Percentiles rank a stretch among this genome's conserved stretches.
Evolutionary conservation across 192 early-diverging fungal genomes (phyloP).

Genomic region (Funneliformis geosporum): DNA sequence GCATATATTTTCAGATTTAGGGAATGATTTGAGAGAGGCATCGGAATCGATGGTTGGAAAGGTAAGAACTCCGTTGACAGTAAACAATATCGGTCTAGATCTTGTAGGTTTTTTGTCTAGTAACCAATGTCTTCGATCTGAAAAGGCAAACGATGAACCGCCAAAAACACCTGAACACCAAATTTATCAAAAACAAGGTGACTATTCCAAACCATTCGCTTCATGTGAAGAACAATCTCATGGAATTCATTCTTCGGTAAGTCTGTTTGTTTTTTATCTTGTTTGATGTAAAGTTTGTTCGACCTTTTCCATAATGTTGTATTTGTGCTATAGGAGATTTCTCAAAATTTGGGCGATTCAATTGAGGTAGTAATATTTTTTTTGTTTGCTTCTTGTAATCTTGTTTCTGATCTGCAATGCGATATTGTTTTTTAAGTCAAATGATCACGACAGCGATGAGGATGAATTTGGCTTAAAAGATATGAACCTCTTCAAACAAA

Average conservation of each 20-base stretch:
- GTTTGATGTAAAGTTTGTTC: not conserved
- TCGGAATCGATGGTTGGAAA: too few relatives aligned
- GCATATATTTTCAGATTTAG: too few relatives aligned
- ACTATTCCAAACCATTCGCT: too few relatives aligned
- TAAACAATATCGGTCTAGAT: too few relatives aligned
- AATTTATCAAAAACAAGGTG: slow-evolving; percentile 1
- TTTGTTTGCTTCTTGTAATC: too few relatives aligned
- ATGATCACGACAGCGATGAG: slow-evolving; percentile 1
- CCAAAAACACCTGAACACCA: slow-evolving; percentile 6
- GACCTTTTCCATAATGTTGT: not conserved
- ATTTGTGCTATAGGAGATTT: not conserved
- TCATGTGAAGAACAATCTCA: too few relatives aligned
- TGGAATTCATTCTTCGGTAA: too few relatives aligned
- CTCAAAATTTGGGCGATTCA: not conserved
- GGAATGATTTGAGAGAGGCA: too few relatives aligned
- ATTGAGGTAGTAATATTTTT: too few relatives aligned
- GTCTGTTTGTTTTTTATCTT: not conserved
- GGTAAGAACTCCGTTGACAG: too few relatives aligned
- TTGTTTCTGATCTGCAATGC: too few relatives aligned
- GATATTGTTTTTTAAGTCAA: not conserved
- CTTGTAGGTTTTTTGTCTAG: too few relatives aligned
- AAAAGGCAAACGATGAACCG: slow-evolving; percentile 9
- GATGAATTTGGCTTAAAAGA: slow-evolving; percentile 29
- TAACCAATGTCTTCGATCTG: not conserved
- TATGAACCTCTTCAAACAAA: slow-evolving; percentile 22